Percentiles rank a stretch among this genome's conserved stretches.
Conservation (phyloP, 2,329 filamentous ascomycete species). For the Claviceps sp. region DNA sequence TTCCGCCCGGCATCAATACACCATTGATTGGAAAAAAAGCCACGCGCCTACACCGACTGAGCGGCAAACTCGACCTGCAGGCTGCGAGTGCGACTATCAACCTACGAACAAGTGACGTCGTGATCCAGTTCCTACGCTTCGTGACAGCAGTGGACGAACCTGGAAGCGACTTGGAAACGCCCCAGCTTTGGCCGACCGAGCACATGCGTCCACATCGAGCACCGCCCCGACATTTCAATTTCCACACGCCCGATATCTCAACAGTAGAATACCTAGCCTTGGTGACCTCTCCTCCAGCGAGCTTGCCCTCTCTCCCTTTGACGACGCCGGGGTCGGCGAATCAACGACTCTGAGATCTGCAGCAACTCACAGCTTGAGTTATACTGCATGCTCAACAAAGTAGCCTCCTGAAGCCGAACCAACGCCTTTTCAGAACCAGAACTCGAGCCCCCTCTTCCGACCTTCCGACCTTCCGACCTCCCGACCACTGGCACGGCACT, state of each 20-base stretch:
- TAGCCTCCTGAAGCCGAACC: background rate
- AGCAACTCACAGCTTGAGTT: background rate
- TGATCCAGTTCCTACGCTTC: constrained; percentile 1
- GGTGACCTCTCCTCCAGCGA: background rate
- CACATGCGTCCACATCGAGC: background rate
- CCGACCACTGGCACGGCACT: constrained; percentile 7
- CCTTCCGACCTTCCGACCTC: background rate
- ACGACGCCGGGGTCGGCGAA: background rate
- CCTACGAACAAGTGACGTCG: constrained; percentile 4
- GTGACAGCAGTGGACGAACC: background rate
- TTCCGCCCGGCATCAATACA: constrained; percentile 2
- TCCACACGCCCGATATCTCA: background rate
- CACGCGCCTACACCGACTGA: constrained; percentile 1
- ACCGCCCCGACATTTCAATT: background rate
- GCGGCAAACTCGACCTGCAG: background rate
- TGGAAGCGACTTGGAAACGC: no score
- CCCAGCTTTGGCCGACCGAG: background rate
- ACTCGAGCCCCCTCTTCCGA: background rate
- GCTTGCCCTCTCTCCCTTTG: background rate
- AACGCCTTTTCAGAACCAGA: background rate
- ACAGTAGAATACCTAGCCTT: background rate
- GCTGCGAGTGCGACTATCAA: background rate
- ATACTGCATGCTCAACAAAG: background rate
- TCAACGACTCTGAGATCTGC: background rate
- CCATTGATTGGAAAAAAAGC: constrained; percentile 2